Evolutionary conservation across 306 rosid species (phyloP).

Genomic region (Prunus davidiana): DNA sequence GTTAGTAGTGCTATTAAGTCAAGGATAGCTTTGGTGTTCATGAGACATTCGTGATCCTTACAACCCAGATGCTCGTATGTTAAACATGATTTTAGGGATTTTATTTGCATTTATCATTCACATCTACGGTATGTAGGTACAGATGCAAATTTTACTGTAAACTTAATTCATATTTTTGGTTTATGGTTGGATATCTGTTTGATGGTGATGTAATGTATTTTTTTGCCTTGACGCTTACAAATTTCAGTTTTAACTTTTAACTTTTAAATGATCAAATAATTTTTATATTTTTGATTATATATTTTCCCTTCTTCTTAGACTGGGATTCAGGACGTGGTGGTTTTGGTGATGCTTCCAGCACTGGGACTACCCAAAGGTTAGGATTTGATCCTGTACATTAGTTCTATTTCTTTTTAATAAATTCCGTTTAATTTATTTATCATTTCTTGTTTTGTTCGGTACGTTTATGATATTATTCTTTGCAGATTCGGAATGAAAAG

Average conservation of each 20-base stretch:
- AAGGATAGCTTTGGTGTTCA: neutral
- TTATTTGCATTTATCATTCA: neutral
- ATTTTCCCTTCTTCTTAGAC: slow-evolving; percentile 20
- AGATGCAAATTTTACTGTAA: no score
- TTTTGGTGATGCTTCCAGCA: slow-evolving; percentile 35
- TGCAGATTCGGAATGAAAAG: neutral
- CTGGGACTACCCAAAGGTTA: slow-evolving; percentile 48
- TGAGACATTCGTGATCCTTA: neutral
- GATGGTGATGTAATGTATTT: neutral
- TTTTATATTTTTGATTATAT: neutral
- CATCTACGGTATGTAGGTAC: neutral
- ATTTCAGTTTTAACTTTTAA: neutral
- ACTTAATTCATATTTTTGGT: neutral
- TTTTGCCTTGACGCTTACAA: neutral
- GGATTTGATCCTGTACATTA: slow-evolving; percentile 1
- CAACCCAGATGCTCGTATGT: neutral
- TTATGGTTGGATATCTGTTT: no score
- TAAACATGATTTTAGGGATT: neutral
- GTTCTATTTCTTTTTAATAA: neutral
- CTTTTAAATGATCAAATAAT: neutral
- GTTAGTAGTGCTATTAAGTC: neutral
- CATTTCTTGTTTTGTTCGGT: neutral
- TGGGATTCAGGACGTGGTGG: slow-evolving; percentile 52
- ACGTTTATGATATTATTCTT: neutral
- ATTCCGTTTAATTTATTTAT: neutral